Percentiles rank a stretch among this genome's conserved stretches.
These are phyloP conservation scores for Salvia sclarea DNA, from an alignment of 305 asterid species.

Conservation along the genomic window DNA sequence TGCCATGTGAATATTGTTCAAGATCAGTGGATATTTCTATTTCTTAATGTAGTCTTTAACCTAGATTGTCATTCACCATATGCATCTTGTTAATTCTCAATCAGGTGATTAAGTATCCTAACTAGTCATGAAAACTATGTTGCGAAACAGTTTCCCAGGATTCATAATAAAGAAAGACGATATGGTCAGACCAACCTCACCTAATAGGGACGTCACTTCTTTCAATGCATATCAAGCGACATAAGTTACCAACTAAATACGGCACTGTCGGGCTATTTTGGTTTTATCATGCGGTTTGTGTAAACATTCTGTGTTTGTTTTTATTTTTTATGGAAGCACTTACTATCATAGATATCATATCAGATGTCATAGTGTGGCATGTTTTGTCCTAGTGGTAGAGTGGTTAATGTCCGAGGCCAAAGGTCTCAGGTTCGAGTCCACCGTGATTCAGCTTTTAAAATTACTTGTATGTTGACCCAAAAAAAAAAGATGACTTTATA, in stretches of 20 bases:
- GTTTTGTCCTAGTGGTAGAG: too few species aligned
- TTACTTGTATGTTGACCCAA: too few species aligned
- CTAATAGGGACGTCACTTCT: background rate
- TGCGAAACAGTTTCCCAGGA: background rate
- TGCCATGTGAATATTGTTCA: constrained; percentile 5
- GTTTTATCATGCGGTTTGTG: background rate
- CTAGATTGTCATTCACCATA: constrained; percentile 15
- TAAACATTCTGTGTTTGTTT: background rate
- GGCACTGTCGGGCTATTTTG: background rate
- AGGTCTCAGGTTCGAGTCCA: too few species aligned
- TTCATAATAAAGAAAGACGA: constrained; percentile 16
- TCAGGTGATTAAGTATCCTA: constrained; percentile 15
- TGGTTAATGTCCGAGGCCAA: too few species aligned
- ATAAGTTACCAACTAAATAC: background rate
- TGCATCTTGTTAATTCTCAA: background rate
- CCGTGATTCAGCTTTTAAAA: too few species aligned
- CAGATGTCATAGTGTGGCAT: too few species aligned
- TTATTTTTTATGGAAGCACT: background rate
- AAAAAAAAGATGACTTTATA: too few species aligned
- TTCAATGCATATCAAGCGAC: background rate
- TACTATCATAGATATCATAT: background rate
- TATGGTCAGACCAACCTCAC: background rate
- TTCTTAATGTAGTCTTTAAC: constrained; percentile 12
- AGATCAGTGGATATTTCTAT: constrained; percentile 10
- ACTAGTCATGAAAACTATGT: constrained; percentile 6